These are phyloP conservation scores for Entoloma clypeatum DNA, from an alignment of 1,284 basidiomycete genomes.

Conservation along the genomic window DNA sequence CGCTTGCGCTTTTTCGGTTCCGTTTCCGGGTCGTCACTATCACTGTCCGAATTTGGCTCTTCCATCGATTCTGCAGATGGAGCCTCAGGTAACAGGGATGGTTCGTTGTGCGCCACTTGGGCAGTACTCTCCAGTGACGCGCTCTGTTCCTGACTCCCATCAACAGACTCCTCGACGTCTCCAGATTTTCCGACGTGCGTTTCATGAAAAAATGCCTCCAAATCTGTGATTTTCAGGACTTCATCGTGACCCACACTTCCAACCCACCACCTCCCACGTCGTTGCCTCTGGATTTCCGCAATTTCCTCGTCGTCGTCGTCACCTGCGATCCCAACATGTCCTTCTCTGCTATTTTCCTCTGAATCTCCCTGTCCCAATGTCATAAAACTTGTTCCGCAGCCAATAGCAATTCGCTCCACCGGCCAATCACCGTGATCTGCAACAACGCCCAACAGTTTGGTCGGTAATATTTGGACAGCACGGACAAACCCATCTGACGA, in stretches of 20 bases:
- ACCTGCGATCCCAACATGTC: slow-evolving; percentile 13
- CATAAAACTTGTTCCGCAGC: slow-evolving; percentile 33
- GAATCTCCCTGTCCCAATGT: slow-evolving; percentile 34
- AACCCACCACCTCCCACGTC: slow-evolving; percentile 60
- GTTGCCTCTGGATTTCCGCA: slow-evolving; percentile 16
- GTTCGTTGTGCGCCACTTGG: slow-evolving; percentile 20
- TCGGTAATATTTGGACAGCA: slow-evolving; percentile 87
- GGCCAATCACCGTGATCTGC: slow-evolving; percentile 90
- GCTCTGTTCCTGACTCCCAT: slow-evolving; percentile 16
- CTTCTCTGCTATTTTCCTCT: slow-evolving; percentile 29
- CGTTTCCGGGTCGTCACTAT: slow-evolving; percentile 34
- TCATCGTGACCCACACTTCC: slow-evolving; percentile 96
- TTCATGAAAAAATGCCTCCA: slow-evolving; percentile 55
- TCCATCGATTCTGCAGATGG: slow-evolving; percentile 22
- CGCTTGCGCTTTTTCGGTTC: slow-evolving; percentile 54
- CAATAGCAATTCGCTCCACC: slow-evolving; percentile 79
- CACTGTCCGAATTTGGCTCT: slow-evolving; percentile 20
- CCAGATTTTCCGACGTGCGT: slow-evolving; percentile 33
- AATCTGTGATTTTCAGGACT: slow-evolving; percentile 79
- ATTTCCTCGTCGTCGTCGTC: slow-evolving; percentile 41
- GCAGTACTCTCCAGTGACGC: slow-evolving; percentile 19
- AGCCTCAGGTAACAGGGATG: slow-evolving; percentile 21
- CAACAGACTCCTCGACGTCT: slow-evolving; percentile 27
- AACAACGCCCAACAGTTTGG: slow-evolving; percentile 86
- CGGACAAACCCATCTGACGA: slow-evolving; percentile 91